phyloP scores from a whole-genome alignment of 306 rosid species.

The Citrullus amarus region DNA sequence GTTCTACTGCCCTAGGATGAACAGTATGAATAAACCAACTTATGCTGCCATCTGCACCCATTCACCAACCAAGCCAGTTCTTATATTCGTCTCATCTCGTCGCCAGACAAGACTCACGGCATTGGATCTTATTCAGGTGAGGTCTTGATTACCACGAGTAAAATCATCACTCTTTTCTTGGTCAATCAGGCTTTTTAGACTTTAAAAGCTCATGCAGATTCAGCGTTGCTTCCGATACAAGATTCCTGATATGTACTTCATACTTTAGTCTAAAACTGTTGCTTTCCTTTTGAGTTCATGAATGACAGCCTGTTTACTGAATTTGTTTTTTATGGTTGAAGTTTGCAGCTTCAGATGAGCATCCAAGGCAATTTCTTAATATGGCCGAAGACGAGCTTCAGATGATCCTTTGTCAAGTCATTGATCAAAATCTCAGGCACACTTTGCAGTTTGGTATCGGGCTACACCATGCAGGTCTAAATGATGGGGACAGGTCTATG shows the following conservation, averaged over 20 bases:
- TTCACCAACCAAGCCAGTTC: constrained; percentile 93
- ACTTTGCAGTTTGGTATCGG: constrained; percentile 97
- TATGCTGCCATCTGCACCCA: constrained; percentile 98
- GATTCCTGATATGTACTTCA: not conserved
- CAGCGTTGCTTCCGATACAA: not conserved
- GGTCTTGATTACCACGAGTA: constrained; percentile 8
- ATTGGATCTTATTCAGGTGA: constrained; percentile 86
- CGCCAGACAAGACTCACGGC: constrained; percentile 98
- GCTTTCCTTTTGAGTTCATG: not conserved
- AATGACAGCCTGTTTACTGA: not conserved
- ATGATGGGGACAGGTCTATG: constrained; percentile 86
- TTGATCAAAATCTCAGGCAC: constrained; percentile 85
- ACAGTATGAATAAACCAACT: constrained; percentile 94
- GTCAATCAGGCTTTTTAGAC: not conserved
- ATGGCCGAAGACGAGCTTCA: constrained; percentile 76
- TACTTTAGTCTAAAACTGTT: not conserved
- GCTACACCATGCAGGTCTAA: constrained; percentile 90
- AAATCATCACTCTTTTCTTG: not conserved
- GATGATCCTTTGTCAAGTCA: constrained; percentile 87
- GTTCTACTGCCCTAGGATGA: constrained; percentile 96
- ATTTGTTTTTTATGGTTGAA: constrained; percentile 19
- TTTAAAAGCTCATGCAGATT: not conserved
- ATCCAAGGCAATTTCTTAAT: constrained; percentile 71
- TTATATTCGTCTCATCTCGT: constrained; percentile 92
- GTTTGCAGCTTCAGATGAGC: constrained; percentile 96